A percentile compares a stretch with the other conserved stretches of the same genome.
These are phyloP conservation scores for Kwoniella bestiolae DNA, from an alignment of 768 basidiomycete species.

Conservation along the genomic window DNA sequence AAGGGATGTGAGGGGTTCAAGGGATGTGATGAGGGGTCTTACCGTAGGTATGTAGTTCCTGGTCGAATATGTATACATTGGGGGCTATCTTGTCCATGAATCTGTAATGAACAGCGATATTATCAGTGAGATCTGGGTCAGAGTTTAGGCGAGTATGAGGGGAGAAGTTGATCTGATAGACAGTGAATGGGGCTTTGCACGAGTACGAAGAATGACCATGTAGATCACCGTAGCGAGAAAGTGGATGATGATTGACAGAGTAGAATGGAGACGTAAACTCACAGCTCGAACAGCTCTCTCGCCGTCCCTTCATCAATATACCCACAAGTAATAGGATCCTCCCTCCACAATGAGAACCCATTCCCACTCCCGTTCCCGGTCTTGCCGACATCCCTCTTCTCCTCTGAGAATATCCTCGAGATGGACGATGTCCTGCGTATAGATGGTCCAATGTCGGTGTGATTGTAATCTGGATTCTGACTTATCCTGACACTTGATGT, in stretches of 20 bases:
- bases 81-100: conserved; percentile 15
- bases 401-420: conserved; percentile 7
- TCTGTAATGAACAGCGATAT: not conserved
- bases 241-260: not conserved
- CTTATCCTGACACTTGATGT: not conserved
- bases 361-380: not conserved
- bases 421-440: conserved; percentile 16
- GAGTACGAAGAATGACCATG: no score
- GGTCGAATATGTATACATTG: conserved; percentile 16
- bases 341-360: conserved; percentile 5
- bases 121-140: not conserved
- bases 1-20: no score
- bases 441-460: conserved; percentile 17
- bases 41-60: conserved; percentile 13
- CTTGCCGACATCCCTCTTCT: not conserved
- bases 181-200: no score
- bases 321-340: conserved; percentile 21
- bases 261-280: not conserved
- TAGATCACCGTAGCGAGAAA: no score
- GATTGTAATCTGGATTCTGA: not conserved
- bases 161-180: no score
- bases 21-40: not conserved
- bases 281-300: conserved; percentile 7
- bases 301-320: conserved; percentile 15
- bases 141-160: no score